Conservation (phyloP, 306 rosid species). For the Parietaria judaica region DNA sequence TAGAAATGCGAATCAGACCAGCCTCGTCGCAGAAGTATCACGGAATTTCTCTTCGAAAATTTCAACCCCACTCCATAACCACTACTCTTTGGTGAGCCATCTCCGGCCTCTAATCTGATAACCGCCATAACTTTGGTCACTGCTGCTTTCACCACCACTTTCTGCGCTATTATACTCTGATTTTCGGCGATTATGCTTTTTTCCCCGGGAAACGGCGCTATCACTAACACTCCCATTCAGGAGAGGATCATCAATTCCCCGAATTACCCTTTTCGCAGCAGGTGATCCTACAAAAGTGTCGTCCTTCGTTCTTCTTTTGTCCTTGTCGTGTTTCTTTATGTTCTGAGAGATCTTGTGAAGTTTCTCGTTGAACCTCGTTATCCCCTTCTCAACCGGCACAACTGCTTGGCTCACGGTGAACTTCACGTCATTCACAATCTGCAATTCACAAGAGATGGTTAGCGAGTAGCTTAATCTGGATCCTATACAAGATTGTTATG, state of each 20-base stretch:
- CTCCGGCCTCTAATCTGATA: slow-evolving; percentile 74
- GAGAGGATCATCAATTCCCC: slow-evolving; percentile 94
- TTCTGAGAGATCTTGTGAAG: slow-evolving; percentile 70
- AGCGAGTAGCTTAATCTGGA: too few species aligned
- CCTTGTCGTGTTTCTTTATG: slow-evolving; percentile 82
- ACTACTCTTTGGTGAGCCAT: slow-evolving; percentile 88
- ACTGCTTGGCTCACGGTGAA: slow-evolving; percentile 96
- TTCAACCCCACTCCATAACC: slow-evolving; percentile 10
- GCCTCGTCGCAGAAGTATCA: background rate
- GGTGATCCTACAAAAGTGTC: slow-evolving; percentile 61
- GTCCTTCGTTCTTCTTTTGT: slow-evolving; percentile 69
- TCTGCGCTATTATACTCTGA: slow-evolving; percentile 76
- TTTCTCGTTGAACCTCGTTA: slow-evolving; percentile 76
- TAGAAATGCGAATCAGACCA: background rate
- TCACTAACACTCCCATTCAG: slow-evolving; percentile 82
- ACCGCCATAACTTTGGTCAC: slow-evolving; percentile 68
- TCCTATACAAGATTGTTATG: too few species aligned
- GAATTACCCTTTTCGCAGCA: slow-evolving; percentile 61
- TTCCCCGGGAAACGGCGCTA: slow-evolving; percentile 53
- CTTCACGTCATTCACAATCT: slow-evolving; percentile 88
- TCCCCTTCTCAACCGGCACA: slow-evolving; percentile 91
- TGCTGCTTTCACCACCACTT: slow-evolving; percentile 96
- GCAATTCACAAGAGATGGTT: slow-evolving; percentile 3
- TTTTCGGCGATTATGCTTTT: slow-evolving; percentile 78
- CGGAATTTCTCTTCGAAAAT: too few species aligned